phyloP scores from a whole-genome alignment of 1,284 basidiomycete genomes.

The Fistulinella cinereoalba region DNA sequence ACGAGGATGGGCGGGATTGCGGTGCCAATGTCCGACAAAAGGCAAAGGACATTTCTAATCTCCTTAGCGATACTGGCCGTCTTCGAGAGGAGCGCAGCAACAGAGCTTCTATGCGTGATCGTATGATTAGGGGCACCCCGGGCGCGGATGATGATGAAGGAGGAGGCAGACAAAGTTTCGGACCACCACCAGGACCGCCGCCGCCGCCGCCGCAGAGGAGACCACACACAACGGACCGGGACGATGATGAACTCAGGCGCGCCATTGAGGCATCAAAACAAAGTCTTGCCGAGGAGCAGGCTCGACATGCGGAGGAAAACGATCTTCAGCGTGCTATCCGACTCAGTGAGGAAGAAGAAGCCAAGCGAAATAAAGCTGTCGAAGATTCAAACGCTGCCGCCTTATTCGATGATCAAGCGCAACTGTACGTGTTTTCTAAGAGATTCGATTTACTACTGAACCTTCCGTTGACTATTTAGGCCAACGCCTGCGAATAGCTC shows the following conservation, averaged over 20 bases:
- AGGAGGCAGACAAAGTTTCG: conserved; percentile 32
- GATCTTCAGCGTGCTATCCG: conserved; percentile 79
- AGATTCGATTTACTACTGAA: conserved; percentile 7
- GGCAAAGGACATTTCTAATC: conserved; percentile 97
- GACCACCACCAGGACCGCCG: conserved; percentile 26
- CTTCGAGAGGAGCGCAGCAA: conserved; percentile 84
- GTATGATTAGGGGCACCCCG: conserved; percentile 73
- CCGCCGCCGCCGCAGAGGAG: too few species aligned
- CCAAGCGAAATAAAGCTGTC: conserved; percentile 61
- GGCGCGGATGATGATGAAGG: conserved; percentile 53
- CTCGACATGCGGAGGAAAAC: conserved; percentile 63
- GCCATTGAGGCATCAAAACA: conserved; percentile 90
- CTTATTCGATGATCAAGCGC: conserved; percentile 84
- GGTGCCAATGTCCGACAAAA: conserved; percentile 99
- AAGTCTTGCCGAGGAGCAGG: conserved; percentile 73
- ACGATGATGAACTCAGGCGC: conserved; percentile 78
- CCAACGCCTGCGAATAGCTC: conserved; percentile 33
- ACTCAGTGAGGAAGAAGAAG: conserved; percentile 87
- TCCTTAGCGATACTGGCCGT: conserved; percentile 87
- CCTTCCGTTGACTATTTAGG: conserved; percentile 18
- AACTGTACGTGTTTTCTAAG: conserved; percentile 47
- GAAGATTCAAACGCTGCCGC: conserved; percentile 74
- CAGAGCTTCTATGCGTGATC: conserved; percentile 91
- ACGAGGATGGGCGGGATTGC: conserved; percentile 96
- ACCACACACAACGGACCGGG: conserved; percentile 44